A percentile compares a stretch with the other conserved stretches of the same genome.
These are phyloP conservation scores for Sphagnum tenellum DNA, from an alignment of 225 moss, liverwort and hornwort species.

Conservation along the genomic window DNA sequence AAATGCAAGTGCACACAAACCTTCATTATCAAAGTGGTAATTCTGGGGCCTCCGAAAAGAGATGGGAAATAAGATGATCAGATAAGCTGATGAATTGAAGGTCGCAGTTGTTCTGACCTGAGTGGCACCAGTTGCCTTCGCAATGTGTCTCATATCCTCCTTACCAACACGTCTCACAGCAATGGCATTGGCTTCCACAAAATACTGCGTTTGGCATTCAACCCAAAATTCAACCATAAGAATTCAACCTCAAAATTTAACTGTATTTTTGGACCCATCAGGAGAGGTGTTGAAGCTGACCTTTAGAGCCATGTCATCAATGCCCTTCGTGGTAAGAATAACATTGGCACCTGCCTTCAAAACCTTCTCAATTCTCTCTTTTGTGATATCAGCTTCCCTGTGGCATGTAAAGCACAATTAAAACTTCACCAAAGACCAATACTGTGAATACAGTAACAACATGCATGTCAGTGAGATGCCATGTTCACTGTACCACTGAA, in stretches of 20 bases:
- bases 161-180: neutral
- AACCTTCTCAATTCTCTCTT: constrained; percentile 84
- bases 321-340: constrained; percentile 82
- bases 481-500: too few species aligned
- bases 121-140: neutral
- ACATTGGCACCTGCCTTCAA: constrained; percentile 86
- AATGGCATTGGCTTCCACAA: neutral
- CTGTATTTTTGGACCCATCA: too few species aligned
- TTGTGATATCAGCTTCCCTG: constrained; percentile 82
- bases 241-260: too few species aligned
- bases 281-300: constrained; percentile 9
- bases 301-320: constrained; percentile 90
- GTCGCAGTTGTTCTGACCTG: neutral
- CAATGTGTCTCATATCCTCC: neutral
- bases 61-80: too few species aligned
- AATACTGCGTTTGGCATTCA: neutral
- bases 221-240: too few species aligned
- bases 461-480: too few species aligned
- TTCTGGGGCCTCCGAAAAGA: too few species aligned
- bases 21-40: too few species aligned
- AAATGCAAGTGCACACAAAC: too few species aligned
- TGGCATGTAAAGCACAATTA: neutral
- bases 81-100: too few species aligned
- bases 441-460: neutral
- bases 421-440: neutral